Evolutionary conservation across 1,284 basidiomycete genomes (phyloP), one percentile per base, ranked within the genome.

Genomic region (Ceratobasidium theobromae): DNA sequence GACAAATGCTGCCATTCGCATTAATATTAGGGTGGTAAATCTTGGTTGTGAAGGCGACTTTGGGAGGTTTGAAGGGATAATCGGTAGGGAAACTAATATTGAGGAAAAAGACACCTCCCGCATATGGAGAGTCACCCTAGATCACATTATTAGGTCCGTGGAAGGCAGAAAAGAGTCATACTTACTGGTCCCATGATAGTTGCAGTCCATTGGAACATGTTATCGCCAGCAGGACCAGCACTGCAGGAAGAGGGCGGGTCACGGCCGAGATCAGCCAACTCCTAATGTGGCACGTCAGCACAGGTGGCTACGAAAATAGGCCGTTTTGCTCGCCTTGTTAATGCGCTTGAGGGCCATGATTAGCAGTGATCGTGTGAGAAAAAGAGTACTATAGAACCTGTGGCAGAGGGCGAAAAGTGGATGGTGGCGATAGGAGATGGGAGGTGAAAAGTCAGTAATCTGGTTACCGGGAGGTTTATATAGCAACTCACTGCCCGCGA

Each of bases 21-120:
- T 97, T 97, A 91, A 97, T 95, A 82, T 96, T 96, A 53, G 93
- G 92, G 78, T 96, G 94, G 77, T 94, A 95, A 73, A 92, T 92
- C 88, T 96, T 82, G 77, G 82, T 99, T 73, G 93, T 95, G 81
- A 99, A 99, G 80, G 90, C 91, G 78, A 99, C 94, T 86, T 98
- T 98, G 77, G 97, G 97, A 43, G 97, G 96, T 83, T 96, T 96
- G 88, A 98, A 97, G 45, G 95, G 95, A 82, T 98, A 98, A 79
- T 98, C 95, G 79, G 88, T 88, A 53, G 91, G 91, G 86, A 96
- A 95, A 53, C 84, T 87, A 77, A 96, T 96, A 67, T 86, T 93
- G 72, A 97, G 86, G 88, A 96, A 96, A 82, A 96, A 97, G 68
- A 97, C 94, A 77, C 95, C 95, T 73, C 95, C 95, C 35, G 95